A percentile compares a stretch with the other conserved stretches of the same genome.
These are phyloP conservation scores for Tylopilus sp. DNA, from an alignment of 768 basidiomycete species.

Conservation along the genomic window DNA sequence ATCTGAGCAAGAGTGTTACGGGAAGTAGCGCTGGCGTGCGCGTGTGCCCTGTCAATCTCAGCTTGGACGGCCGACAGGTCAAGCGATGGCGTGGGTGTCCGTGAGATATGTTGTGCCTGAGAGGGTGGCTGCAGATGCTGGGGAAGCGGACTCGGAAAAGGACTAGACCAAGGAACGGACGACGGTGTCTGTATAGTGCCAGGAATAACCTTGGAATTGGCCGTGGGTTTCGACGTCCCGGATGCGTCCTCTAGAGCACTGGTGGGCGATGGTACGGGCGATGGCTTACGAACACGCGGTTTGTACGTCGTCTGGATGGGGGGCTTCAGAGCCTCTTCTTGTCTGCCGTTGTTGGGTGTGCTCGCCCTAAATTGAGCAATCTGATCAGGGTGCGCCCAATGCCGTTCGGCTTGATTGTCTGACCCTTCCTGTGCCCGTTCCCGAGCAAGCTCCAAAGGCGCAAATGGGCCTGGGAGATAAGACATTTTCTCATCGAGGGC, in stretches of 20 bases:
- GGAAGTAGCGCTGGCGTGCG: slow-evolving; percentile 67
- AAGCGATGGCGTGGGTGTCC: slow-evolving; percentile 66
- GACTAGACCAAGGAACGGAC: slow-evolving; percentile 40
- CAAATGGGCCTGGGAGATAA: slow-evolving; percentile 67
- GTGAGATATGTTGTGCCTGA: slow-evolving; percentile 58
- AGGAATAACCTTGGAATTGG: slow-evolving; percentile 29
- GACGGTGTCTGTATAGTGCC: slow-evolving; percentile 48
- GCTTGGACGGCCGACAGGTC: slow-evolving; percentile 69
- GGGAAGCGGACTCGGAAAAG: slow-evolving; percentile 21
- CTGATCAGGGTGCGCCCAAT: slow-evolving; percentile 41
- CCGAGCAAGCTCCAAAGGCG: slow-evolving; percentile 60
- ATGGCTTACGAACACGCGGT: slow-evolving; percentile 60
- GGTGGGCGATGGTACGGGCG: slow-evolving; percentile 35
- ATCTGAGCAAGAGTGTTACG: slow-evolving; percentile 80
- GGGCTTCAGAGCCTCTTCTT: slow-evolving; percentile 26
- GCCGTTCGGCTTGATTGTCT: slow-evolving; percentile 32
- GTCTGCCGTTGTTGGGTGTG: slow-evolving; percentile 16
- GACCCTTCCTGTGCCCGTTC: slow-evolving; percentile 43
- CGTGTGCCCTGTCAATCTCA: slow-evolving; percentile 76
- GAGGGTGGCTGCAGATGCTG: slow-evolving; percentile 35
- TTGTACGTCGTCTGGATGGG: slow-evolving; percentile 69
- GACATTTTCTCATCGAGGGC: slow-evolving; percentile 70
- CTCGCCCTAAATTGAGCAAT: slow-evolving; percentile 35
- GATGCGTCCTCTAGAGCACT: slow-evolving; percentile 49
- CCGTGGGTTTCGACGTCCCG: background rate